Conservation (phyloP, 139 green algal genomes). For the Tetradesmus lagerheimii region DNA sequence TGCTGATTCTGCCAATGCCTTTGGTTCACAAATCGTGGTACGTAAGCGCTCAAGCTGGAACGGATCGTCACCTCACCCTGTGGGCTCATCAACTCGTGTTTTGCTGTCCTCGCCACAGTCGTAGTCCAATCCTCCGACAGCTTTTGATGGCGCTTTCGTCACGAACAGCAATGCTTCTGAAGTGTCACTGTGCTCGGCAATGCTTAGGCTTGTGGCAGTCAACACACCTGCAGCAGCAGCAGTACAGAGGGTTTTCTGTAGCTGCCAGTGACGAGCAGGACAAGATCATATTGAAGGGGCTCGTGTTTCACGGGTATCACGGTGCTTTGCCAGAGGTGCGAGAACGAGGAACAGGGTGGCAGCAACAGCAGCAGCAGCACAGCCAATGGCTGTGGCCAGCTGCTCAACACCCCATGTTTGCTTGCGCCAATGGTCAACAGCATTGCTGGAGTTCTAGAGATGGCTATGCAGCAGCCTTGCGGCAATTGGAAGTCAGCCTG, state of each 20-base stretch:
- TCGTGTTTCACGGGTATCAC: conserved; percentile 46
- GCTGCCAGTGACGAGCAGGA: neutral
- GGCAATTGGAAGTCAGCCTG: neutral
- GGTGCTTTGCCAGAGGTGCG: conserved; percentile 48
- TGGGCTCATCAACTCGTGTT: no score
- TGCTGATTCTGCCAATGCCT: no score
- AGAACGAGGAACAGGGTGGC: neutral
- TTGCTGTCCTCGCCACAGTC: no score
- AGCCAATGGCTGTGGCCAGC: neutral
- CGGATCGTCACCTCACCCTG: no score
- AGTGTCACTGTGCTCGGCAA: conserved; percentile 16
- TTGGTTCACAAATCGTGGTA: no score
- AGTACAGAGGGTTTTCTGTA: neutral
- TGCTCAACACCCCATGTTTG: neutral
- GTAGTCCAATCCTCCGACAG: no score
- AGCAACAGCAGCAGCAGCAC: neutral
- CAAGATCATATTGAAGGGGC: conserved; percentile 11
- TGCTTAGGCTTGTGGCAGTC: neutral
- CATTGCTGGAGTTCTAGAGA: neutral
- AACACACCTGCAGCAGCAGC: neutral
- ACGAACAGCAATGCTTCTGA: neutral
- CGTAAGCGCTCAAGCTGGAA: no score
- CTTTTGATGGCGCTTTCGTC: neutral
- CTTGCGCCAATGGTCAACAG: neutral
- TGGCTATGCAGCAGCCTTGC: neutral